Evolutionary conservation across 345 rosid genomes (phyloP).

Genomic region (Cardamine chenopodiifolia): DNA sequence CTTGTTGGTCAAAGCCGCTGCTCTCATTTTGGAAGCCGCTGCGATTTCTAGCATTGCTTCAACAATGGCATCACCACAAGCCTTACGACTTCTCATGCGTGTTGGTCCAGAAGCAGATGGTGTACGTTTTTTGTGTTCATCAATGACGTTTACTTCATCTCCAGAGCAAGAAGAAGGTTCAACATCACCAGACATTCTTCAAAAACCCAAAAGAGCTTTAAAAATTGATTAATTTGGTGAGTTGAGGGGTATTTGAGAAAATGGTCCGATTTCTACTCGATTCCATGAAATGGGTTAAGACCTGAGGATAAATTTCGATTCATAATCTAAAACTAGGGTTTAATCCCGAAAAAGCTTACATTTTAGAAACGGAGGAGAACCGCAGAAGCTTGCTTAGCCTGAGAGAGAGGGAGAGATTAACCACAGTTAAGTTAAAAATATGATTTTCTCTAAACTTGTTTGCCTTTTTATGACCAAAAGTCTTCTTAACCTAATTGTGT

Average conservation of each 20-base stretch:
- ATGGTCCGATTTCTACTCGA: background rate
- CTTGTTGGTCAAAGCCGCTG: constrained; percentile 62
- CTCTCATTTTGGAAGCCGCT: constrained; percentile 80
- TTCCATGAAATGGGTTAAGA: background rate
- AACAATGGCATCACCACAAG: constrained; percentile 79
- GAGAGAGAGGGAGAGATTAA: background rate
- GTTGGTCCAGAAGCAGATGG: constrained; percentile 29
- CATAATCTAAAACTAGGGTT: background rate
- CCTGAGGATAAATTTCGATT: background rate
- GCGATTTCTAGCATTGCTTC: constrained; percentile 95
- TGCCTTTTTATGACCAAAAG: background rate
- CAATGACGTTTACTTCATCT: constrained; percentile 27
- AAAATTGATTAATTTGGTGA: too few species aligned
- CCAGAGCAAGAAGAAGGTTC: constrained; percentile 38
- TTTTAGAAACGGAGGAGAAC: background rate
- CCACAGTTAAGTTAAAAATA: background rate
- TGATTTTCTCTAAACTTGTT: background rate
- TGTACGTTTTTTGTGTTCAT: constrained; percentile 34
- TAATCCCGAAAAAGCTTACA: background rate
- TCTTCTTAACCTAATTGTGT: background rate
- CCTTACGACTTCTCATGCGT: constrained; percentile 71
- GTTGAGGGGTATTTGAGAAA: too few species aligned
- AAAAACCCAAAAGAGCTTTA: background rate
- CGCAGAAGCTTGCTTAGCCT: background rate
- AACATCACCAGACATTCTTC: constrained; percentile 43